Percentiles rank a stretch among this genome's conserved stretches.
Evolutionary conservation across 139 green algal genomes (phyloP).

Genomic region (Micractinium sp.): DNA sequence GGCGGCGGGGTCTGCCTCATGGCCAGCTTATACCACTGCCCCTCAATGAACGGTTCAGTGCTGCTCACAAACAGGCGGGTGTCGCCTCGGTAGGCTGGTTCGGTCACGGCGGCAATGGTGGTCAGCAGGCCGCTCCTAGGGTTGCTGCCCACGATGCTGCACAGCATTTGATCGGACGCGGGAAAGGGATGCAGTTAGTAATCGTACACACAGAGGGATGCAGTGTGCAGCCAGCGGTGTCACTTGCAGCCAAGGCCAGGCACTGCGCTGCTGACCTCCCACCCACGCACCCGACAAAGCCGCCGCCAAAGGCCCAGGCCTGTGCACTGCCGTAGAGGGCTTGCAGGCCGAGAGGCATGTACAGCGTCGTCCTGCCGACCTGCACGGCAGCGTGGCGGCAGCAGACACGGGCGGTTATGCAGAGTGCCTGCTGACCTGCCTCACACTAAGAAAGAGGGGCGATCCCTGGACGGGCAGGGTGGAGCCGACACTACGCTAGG

Average conservation of each 20-base stretch:
- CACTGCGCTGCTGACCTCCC: neutral
- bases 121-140: neutral
- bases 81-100: neutral
- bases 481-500: too few species aligned
- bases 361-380: neutral
- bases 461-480: too few species aligned
- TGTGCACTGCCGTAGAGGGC: neutral
- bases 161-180: neutral
- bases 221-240: too few species aligned
- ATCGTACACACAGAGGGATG: too few species aligned
- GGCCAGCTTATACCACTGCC: slow-evolving; percentile 1
- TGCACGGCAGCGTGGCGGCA: neutral
- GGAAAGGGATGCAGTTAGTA: too few species aligned
- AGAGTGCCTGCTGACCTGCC: too few species aligned
- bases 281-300: slow-evolving; percentile 1
- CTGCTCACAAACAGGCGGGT: neutral
- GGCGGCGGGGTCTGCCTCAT: neutral
- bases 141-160: slow-evolving; percentile 5
- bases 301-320: neutral
- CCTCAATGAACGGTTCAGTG: neutral
- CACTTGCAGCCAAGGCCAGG: neutral
- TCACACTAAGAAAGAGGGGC: too few species aligned
- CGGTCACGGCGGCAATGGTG: neutral
- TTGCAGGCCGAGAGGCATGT: neutral
- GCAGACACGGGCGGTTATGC: too few species aligned